Evolutionary conservation across 768 basidiomycete species (phyloP), one percentile per base, ranked within the genome.

Genomic region (Rhodotorula taiwanensis): DNA sequence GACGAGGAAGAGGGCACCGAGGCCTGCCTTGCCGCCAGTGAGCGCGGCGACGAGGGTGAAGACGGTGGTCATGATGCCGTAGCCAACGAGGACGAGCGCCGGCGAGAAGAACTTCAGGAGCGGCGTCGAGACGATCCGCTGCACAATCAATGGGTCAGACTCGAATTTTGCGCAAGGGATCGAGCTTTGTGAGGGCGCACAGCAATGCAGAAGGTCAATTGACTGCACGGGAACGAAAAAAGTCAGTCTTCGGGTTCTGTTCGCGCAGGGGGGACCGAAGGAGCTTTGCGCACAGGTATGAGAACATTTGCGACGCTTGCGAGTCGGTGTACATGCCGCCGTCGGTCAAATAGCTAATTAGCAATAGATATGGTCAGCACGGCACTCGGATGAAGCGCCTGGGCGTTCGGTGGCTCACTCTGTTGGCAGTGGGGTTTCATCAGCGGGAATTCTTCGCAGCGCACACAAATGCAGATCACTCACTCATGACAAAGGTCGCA

Each of bases 1-100:
- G 62, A 74, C 60, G 51, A 74, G 45, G 71, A 70, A 72, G 49
- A 72, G 58, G 27, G 64, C 69, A 9, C 70, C 73, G 42, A 72
- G 64, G 23, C 70, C 67, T 43, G 44, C 62, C 44, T 58, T 45
- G 48, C 71, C 72, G 20, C 57, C 49, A 44, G 73, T 58, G 51
- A 57, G 31, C 1, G 72, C 51, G 25, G 71, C 72, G n/a, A 72
- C 48, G 56, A 75, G 60, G 27, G 65, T 48, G 62, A 74, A 73
- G 45, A 71, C 8, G 14, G 65, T 55, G 60, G 73, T 66, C 21
- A 69, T 54, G 30, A 52, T 23, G n/a, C 42, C 71, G 25, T 52
- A 72, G 44, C 67, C 39, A 44, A 63, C 59, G 42, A 73, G 64
- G 31, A 68, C 50, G 43, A 70, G 55, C 27, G 67, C 64, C 11